Percentiles rank a stretch among this genome's conserved stretches.
Conservation (phyloP, 495 filamentous ascomycete species). For the Trichoderma reesei region DNA sequence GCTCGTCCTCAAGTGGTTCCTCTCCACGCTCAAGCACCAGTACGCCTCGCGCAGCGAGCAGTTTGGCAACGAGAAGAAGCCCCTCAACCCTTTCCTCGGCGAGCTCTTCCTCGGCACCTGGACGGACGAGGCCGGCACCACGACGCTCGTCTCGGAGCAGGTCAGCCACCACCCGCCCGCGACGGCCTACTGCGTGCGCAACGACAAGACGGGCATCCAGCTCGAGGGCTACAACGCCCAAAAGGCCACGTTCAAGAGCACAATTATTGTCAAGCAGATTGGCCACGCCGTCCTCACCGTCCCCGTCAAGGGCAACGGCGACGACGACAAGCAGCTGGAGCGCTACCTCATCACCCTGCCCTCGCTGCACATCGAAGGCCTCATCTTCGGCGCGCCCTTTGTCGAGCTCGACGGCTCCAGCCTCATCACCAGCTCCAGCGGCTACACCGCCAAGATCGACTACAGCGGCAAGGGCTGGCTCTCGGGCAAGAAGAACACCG, state of each 20-base stretch:
- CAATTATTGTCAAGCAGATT: slow-evolving; percentile 93
- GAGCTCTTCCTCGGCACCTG: slow-evolving; percentile 87
- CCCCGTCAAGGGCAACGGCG: slow-evolving; percentile 33
- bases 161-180: slow-evolving; percentile 95
- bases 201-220: slow-evolving; percentile 71
- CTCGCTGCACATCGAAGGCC: slow-evolving; percentile 83
- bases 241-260: slow-evolving; percentile 85
- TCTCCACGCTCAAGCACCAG: slow-evolving; percentile 89
- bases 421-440: slow-evolving; percentile 75
- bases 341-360: slow-evolving; percentile 87
- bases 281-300: slow-evolving; percentile 83
- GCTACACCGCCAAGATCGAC: slow-evolving; percentile 86
- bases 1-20: slow-evolving; percentile 92
- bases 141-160: slow-evolving; percentile 54
- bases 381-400: slow-evolving; percentile 84
- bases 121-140: slow-evolving; percentile 66
- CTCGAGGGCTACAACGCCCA: slow-evolving; percentile 97
- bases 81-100: slow-evolving; percentile 83
- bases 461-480: slow-evolving; percentile 91
- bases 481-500: slow-evolving; percentile 89
- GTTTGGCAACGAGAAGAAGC: slow-evolving; percentile 92
- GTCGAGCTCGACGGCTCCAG: slow-evolving; percentile 78
- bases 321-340: slow-evolving; percentile 39
- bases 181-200: slow-evolving; percentile 87
- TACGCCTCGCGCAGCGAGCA: slow-evolving; percentile 88